phyloP scores from a whole-genome alignment of 768 basidiomycete genomes.

The Lentinula lateritia region DNA sequence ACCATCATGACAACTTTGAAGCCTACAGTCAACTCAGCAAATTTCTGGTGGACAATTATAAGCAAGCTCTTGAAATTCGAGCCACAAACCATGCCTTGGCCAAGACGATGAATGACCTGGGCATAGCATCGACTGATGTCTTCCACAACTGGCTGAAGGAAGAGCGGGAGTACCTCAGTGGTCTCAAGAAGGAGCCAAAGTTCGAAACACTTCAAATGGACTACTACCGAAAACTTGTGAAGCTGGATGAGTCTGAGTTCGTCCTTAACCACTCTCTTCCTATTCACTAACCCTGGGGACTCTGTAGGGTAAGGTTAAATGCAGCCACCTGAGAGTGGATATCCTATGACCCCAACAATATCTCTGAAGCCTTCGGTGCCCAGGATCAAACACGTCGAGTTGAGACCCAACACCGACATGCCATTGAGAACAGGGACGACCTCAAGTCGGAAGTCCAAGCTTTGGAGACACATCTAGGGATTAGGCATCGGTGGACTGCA shows the following conservation, averaged over 20 bases:
- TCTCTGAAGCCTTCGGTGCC: not conserved
- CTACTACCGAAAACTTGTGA: constrained; percentile 11
- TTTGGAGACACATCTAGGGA: constrained; percentile 5
- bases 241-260: constrained; percentile 1
- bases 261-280: not conserved
- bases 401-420: too few species aligned
- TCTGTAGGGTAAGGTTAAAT: not conserved
- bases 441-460: constrained; percentile 4
- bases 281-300: too few species aligned
- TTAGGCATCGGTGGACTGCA: constrained; percentile 4
- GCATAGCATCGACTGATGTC: not conserved
- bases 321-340: not conserved
- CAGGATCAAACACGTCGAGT: not conserved
- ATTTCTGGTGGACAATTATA: constrained; percentile 14
- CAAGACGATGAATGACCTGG: constrained; percentile 3
- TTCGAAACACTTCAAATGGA: constrained; percentile 13
- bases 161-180: constrained; percentile 13
- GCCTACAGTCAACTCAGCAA: constrained; percentile 1
- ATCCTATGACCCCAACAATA: not conserved
- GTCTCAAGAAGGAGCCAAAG: constrained; percentile 11
- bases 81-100: not conserved
- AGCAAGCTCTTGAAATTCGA: constrained; percentile 10
- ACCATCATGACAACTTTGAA: not conserved
- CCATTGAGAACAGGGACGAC: constrained; percentile 6
- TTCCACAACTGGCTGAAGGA: constrained; percentile 11